Evolutionary conservation across 108 stramenopile species (phyloP).

Genomic region (Cyclotella cryptica): DNA sequence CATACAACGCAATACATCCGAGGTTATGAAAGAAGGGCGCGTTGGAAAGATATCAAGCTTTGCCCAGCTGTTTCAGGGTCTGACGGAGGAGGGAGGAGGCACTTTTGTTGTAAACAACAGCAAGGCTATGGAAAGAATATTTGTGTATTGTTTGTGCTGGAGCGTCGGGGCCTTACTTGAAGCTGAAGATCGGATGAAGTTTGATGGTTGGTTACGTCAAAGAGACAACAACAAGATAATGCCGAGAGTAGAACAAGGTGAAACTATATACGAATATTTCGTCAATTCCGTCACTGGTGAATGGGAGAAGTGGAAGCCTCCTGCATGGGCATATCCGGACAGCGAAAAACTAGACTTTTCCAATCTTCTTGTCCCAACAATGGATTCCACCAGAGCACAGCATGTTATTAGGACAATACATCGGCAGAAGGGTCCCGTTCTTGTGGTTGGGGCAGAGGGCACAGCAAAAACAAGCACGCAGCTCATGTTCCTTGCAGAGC

Average conservation of each 20-base stretch:
- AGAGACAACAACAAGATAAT: slow-evolving; percentile 65
- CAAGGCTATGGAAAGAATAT: slow-evolving; percentile 70
- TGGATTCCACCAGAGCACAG: slow-evolving; percentile 88
- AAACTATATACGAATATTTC: slow-evolving; percentile 88
- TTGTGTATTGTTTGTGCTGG: slow-evolving; percentile 89
- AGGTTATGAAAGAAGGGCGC: slow-evolving; percentile 83
- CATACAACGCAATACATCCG: slow-evolving; percentile 66
- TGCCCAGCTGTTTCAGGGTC: slow-evolving; percentile 77
- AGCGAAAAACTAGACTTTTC: slow-evolving; percentile 87
- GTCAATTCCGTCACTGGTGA: slow-evolving; percentile 65
- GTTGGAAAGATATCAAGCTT: slow-evolving; percentile 81
- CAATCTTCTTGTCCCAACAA: slow-evolving; percentile 91
- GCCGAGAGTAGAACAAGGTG: slow-evolving; percentile 74
- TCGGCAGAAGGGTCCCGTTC: slow-evolving; percentile 68
- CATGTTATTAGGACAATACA: slow-evolving; percentile 80
- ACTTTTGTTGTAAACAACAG: slow-evolving; percentile 39
- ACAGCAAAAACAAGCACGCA: slow-evolving; percentile 93
- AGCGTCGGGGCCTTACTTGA: slow-evolving; percentile 89
- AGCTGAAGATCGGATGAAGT: slow-evolving; percentile 84
- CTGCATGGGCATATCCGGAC: slow-evolving; percentile 77
- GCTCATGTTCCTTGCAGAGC: slow-evolving; percentile 84
- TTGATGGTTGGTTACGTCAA: slow-evolving; percentile 77
- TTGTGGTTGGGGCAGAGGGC: slow-evolving; percentile 90
- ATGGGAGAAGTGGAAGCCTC: slow-evolving; percentile 78
- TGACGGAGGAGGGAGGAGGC: slow-evolving; percentile 61